Percentiles rank a stretch among this genome's conserved stretches.
Evolutionary conservation across 371 early-diverging fungal genomes (phyloP).

Genomic region (Mortierella sp.): DNA sequence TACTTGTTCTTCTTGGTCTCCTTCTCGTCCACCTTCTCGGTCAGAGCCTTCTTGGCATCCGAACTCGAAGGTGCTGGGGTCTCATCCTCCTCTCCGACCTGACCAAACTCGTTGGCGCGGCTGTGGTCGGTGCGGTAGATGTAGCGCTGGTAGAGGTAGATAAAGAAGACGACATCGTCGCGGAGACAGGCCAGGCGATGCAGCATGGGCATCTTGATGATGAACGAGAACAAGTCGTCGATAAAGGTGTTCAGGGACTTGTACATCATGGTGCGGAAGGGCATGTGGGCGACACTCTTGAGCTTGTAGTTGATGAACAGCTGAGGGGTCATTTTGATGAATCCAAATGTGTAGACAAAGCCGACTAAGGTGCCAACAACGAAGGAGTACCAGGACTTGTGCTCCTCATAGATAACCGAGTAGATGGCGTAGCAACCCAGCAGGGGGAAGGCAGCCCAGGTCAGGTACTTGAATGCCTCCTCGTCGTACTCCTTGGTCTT

Average conservation of each 20-base stretch:
- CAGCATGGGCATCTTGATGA: conserved; percentile 95
- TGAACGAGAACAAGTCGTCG: conserved; percentile 96
- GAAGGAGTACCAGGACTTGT: conserved; percentile 95
- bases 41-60: conserved; percentile 17
- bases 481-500: conserved; percentile 91
- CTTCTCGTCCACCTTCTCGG: conserved; percentile 30
- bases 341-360: conserved; percentile 88
- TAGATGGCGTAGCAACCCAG: conserved; percentile 88
- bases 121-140: conserved; percentile 89
- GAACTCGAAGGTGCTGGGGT: neutral
- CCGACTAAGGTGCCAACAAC: conserved; percentile 90
- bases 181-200: conserved; percentile 94
- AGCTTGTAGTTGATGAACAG: conserved; percentile 94
- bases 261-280: conserved; percentile 95
- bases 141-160: conserved; percentile 91
- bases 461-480: conserved; percentile 90
- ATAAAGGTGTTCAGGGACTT: conserved; percentile 95
- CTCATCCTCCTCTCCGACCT: conserved; percentile 73
- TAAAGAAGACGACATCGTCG: conserved; percentile 90
- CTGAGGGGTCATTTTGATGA: conserved; percentile 94
- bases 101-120: conserved; percentile 94
- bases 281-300: conserved; percentile 95
- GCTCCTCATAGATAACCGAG: conserved; percentile 85
- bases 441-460: conserved; percentile 85
- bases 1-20: conserved; percentile 62